phyloP scores from a whole-genome alignment of 495 filamentous ascomycete species.

The Xylaria flabelliformis region DNA sequence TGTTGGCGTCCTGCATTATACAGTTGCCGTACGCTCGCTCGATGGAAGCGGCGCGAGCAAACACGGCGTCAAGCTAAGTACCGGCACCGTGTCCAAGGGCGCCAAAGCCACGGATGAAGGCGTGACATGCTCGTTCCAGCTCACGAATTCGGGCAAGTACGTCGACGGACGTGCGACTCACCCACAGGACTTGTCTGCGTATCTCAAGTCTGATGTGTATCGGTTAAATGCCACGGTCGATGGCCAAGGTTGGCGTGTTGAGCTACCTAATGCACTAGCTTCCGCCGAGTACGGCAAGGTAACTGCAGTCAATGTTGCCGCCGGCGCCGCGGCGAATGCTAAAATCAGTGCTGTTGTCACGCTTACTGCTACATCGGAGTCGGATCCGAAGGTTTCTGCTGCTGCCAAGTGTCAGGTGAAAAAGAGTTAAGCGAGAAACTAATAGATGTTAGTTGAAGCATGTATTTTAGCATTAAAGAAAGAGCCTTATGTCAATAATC shows the following conservation, averaged over 20 bases:
- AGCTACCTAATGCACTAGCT: constrained; percentile 44
- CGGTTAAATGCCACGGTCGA: constrained; percentile 41
- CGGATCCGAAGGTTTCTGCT: constrained; percentile 36
- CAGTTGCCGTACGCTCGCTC: constrained; percentile 44
- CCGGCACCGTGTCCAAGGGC: constrained; percentile 30
- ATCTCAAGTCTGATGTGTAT: constrained; percentile 40
- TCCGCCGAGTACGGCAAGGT: constrained; percentile 35
- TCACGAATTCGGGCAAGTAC: constrained; percentile 43
- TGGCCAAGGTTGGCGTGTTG: constrained; percentile 45
- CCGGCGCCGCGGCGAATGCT: constrained; percentile 36
- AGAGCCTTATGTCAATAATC: background rate
- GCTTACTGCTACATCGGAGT: constrained; percentile 49
- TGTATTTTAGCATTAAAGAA: constrained; percentile 9
- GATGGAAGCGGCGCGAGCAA: constrained; percentile 41
- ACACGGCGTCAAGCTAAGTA: constrained; percentile 38
- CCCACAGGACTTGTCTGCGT: constrained; percentile 39
- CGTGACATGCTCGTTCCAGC: constrained; percentile 41
- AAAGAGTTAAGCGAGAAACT: background rate
- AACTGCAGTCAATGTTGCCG: constrained; percentile 43
- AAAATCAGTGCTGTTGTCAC: constrained; percentile 37
- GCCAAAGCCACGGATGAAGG: constrained; percentile 33
- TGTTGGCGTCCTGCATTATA: constrained; percentile 45
- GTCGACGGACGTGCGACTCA: constrained; percentile 31
- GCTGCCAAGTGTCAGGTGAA: constrained; percentile 36
- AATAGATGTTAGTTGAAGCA: background rate